Evolutionary conservation across 306 rosid species (phyloP).

Genomic region (Notholithocarpus densiflorus): DNA sequence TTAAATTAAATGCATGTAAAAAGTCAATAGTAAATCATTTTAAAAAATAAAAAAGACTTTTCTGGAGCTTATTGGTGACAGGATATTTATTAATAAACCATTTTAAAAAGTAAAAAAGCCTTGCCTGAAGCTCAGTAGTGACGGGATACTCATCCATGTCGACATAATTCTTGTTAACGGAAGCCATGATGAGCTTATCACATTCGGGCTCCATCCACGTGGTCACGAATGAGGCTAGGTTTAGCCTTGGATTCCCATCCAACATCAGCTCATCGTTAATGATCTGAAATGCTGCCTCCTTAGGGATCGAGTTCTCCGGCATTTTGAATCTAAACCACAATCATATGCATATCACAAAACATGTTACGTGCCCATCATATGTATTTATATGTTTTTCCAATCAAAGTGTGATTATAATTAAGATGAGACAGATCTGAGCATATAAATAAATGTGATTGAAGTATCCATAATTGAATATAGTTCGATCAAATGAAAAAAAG

Average conservation of each 20-base stretch:
- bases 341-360: too few relatives aligned
- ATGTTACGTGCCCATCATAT: too few relatives aligned
- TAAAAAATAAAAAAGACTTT: not conserved
- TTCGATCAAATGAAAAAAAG: not conserved
- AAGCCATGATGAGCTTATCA: constrained; percentile 47
- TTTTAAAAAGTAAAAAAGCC: not conserved
- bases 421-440: not conserved
- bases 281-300: constrained; percentile 59
- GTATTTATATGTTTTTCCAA: too few relatives aligned
- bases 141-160: constrained; percentile 67
- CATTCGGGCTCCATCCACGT: constrained; percentile 74
- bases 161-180: constrained; percentile 54
- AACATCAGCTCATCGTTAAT: constrained; percentile 57
- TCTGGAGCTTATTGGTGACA: constrained; percentile 46
- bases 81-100: constrained; percentile 18
- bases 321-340: constrained; percentile 34
- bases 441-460: not conserved
- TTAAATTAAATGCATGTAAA: too few relatives aligned
- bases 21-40: too few relatives aligned
- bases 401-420: too few relatives aligned
- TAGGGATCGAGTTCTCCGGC: constrained; percentile 52
- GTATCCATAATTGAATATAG: not conserved
- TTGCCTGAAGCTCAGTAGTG: constrained; percentile 58
- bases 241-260: constrained; percentile 56
- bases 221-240: constrained; percentile 56